Conservation (phyloP, 148 eudicot species). For the Camellia japonica region DNA sequence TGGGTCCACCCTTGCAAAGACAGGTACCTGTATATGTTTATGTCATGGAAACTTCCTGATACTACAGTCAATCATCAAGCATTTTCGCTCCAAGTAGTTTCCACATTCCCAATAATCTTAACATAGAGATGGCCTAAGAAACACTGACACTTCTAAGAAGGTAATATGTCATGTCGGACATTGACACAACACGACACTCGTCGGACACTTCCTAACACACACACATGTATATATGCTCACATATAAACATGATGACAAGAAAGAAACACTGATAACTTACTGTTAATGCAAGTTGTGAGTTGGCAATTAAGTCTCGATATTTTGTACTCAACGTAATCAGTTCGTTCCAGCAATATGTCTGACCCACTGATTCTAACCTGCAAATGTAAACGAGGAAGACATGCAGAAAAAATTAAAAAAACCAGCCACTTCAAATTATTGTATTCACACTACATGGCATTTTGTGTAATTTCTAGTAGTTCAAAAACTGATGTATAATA, state of each 20-base stretch:
- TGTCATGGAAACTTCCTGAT: too few relatives aligned
- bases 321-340: constrained; percentile 85
- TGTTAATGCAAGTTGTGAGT: constrained; percentile 81
- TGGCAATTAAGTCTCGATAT: constrained; percentile 85
- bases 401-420: neutral
- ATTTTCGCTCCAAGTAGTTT: too few relatives aligned
- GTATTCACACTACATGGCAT: too few relatives aligned
- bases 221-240: neutral
- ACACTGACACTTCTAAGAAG: too few relatives aligned
- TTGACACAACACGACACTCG: too few relatives aligned
- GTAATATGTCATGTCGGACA: too few relatives aligned
- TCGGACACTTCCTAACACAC: neutral
- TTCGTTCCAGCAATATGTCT: constrained; percentile 88
- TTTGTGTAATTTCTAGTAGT: neutral
- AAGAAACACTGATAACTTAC: constrained; percentile 34
- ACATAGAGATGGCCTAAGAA: neutral
- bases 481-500: neutral
- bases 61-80: too few relatives aligned
- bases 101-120: too few relatives aligned
- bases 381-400: neutral
- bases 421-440: neutral
- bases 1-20: too few relatives aligned
- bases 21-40: too few relatives aligned
- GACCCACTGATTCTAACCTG: constrained; percentile 80
- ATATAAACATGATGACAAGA: neutral